Percentiles rank a stretch among this genome's conserved stretches.
phyloP scores from a whole-genome alignment of 805 yeast species.

The Saturnispora halmiae region DNA sequence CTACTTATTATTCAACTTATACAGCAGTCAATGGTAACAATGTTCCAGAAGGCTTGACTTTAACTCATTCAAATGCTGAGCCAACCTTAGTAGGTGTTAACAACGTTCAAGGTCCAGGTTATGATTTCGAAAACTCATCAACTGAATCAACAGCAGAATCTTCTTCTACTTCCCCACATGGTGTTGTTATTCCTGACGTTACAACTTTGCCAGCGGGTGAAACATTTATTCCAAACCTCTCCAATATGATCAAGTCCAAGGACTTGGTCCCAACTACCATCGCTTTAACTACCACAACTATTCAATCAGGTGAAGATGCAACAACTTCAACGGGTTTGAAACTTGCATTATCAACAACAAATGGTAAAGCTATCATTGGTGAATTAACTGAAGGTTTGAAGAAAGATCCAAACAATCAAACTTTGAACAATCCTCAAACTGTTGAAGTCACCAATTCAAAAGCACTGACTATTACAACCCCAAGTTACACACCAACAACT shows the following conservation, averaged over 20 bases:
- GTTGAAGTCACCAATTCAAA: slow-evolving; percentile 18
- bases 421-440: slow-evolving; percentile 14
- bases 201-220: slow-evolving; percentile 13
- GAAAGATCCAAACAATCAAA: slow-evolving; percentile 11
- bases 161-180: neutral
- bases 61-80: slow-evolving; percentile 36
- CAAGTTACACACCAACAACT: slow-evolving; percentile 13
- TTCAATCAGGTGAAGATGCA: slow-evolving; percentile 10
- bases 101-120: slow-evolving; percentile 1
- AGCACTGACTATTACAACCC: slow-evolving; percentile 6
- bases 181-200: neutral
- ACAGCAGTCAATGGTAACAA: neutral
- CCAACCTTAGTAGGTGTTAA: slow-evolving; percentile 19
- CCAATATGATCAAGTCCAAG: slow-evolving; percentile 1
- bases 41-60: slow-evolving; percentile 24
- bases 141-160: neutral
- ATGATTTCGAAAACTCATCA: neutral
- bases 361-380: slow-evolving; percentile 8
- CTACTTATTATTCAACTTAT: slow-evolving; percentile 4
- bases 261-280: slow-evolving; percentile 12
- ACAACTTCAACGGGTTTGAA: slow-evolving; percentile 14
- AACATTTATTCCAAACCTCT: slow-evolving; percentile 10
- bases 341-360: slow-evolving; percentile 7
- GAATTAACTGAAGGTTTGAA: slow-evolving; percentile 13
- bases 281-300: slow-evolving; percentile 15